Percentiles rank a stretch among this genome's conserved stretches.
Evolutionary conservation across 169 alveolate genomes (phyloP).

Genomic region (Amoebophrya sp.): DNA sequence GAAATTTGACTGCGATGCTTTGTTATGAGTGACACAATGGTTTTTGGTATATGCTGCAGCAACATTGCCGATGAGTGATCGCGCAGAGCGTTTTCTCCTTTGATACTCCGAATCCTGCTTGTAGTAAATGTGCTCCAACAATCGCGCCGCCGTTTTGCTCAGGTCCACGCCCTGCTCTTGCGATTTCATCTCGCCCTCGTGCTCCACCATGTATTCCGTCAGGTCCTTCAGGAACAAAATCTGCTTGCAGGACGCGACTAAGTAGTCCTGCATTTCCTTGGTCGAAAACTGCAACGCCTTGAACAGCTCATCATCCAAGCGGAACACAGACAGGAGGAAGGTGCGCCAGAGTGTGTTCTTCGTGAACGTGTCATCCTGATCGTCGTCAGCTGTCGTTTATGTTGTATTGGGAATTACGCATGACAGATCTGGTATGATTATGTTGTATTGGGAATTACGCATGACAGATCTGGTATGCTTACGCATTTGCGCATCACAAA

Average conservation of each 20-base stretch:
- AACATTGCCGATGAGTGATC: no score
- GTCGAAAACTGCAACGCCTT: slow-evolving; percentile 52
- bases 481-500: no score
- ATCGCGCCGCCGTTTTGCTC: not conserved
- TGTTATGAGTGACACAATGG: no score
- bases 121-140: slow-evolving; percentile 18
- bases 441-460: no score
- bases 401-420: no score
- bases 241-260: not conserved
- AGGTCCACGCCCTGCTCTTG: not conserved
- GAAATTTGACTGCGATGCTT: no score
- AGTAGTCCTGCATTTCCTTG: not conserved
- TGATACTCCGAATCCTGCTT: no score
- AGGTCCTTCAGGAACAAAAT: not conserved
- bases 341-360: not conserved
- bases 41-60: no score
- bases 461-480: no score
- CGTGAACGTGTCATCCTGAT: slow-evolving; percentile 1
- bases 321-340: slow-evolving; percentile 32
- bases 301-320: slow-evolving; percentile 53
- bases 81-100: no score
- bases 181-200: not conserved
- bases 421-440: no score
- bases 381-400: not conserved
- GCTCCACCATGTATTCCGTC: not conserved